Evolutionary conservation across 2,329 filamentous ascomycete genomes (phyloP).

Genomic region (Dryadomyces quercivorus): DNA sequence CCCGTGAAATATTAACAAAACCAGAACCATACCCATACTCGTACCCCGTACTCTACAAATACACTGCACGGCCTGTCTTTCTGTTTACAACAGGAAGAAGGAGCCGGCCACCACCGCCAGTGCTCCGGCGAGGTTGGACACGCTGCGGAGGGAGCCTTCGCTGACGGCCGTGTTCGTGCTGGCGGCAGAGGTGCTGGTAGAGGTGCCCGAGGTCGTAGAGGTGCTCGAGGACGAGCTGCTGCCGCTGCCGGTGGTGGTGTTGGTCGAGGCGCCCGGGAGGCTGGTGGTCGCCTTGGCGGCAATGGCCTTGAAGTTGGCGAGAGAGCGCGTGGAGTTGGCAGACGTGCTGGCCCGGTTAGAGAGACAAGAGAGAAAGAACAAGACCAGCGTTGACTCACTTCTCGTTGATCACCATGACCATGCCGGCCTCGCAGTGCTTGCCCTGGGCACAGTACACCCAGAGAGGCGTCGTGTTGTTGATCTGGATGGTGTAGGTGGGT

Average conservation of each 20-base stretch:
- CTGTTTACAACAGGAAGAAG: conserved; percentile 29
- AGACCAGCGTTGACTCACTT: conserved; percentile 47
- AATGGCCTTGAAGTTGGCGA: conserved; percentile 33
- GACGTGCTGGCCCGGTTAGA: conserved; percentile 23
- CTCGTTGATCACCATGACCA: conserved; percentile 67
- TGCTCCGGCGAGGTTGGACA: conserved; percentile 28
- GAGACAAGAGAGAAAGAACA: neutral
- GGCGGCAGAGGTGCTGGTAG: conserved; percentile 12
- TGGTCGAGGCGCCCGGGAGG: conserved; percentile 16
- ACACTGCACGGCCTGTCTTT: conserved; percentile 5
- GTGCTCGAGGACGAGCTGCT: conserved; percentile 5
- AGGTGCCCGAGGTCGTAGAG: neutral
- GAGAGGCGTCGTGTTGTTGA: conserved; percentile 58
- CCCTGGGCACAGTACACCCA: conserved; percentile 71
- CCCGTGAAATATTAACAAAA: neutral
- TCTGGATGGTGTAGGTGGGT: conserved; percentile 57
- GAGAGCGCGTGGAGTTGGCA: conserved; percentile 38
- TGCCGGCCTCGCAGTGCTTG: conserved; percentile 62
- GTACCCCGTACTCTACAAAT: neutral
- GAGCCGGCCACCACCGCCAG: conserved; percentile 29
- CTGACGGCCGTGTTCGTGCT: conserved; percentile 12
- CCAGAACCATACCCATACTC: too few species aligned
- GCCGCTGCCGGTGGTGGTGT: conserved; percentile 9
- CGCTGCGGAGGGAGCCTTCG: conserved; percentile 18
- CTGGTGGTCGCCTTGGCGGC: conserved; percentile 28